Base-by-base conservation (phyloP, 78 protist genomes). In the Cavenderia fasciculata region DNA sequence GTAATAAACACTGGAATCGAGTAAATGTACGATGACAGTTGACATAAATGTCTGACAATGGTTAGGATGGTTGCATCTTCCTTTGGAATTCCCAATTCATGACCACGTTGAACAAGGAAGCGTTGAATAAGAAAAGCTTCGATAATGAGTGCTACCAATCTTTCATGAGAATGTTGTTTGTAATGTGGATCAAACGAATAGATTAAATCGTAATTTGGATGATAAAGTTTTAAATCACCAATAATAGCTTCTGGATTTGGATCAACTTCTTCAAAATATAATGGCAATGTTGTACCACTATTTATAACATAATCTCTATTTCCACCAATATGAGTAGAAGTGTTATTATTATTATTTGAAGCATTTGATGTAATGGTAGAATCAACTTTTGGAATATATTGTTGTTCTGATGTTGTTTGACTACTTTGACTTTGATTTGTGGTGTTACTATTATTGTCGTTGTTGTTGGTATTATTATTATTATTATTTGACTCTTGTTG, bases 151-250 rank as follows among this genome's bases (percentile, higher is more conserved):
- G 27, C 21, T 25, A 36, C 78, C 19, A 82, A 16, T 4, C 44
- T 68, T 1, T 40, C 41, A 31, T 40, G 33, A 10, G 90, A 69
- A 19, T 82, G 90, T 11, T 82, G 51, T 6, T 23, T 31, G 27
- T n/a, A 68, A n/a, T 82, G 90, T 52, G 90, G 78, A 57, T 82
- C 61, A 69, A 68, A 82, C 18, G 69, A 51, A 29, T 65, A 66
- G 18, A 82, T 82, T 25, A 68, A n/a, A 2, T 68, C 61, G 25
- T 82, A 68, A 12, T 43, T 40, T 68, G 69, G 68, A n/a, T 6
- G 4, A 56, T 82, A 82, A 1, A 59, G 19, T 52, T 78, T 78
- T 23, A 68, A 36, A 27, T 27, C n/a, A 4, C 5, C 4, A 52
- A 10, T 27, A 10, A 57, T 57, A 25, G 27, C 63, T 27, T 57